Base-by-base conservation (phyloP, 176 grass and related monocot species). In the Zea mays region DNA sequence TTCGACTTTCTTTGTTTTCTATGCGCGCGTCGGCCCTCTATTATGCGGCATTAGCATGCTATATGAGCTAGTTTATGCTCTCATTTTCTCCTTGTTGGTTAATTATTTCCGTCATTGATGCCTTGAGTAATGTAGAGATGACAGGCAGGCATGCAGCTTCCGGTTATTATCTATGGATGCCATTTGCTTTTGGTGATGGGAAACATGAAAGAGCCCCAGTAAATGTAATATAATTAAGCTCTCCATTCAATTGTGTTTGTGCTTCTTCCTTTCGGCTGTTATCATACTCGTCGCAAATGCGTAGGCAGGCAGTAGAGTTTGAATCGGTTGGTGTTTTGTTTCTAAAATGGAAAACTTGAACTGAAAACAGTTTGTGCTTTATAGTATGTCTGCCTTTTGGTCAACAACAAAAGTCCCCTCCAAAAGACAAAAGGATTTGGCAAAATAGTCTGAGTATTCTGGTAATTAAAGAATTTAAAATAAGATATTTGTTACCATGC, bases 141-240 rank as follows among this genome's bases (percentile, higher is more conserved):
- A 41, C 55, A 57, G 47, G 36, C 60, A 72, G 41, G 41, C 65
- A 80, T 60, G 67, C 79, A 81, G 73, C 69, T 65, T 67, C 72
- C 70, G 72, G 15, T 77, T 79, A 81, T 81, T 67, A 85, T 77
- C 66, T 89, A 45, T 77, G n/a, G 36, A 72, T 72, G 78, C 69
- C 42, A 71, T 88, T 72, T 88, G 77, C 67, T 76, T 59, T 72
- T 65, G 33, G 56, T 49, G 40, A 80, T 84, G 77, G 65, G 81
- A 84, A 84, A 73, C 47, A 71, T 76, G 71, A 69, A 80, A 11
- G 65, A 80, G 71, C 86, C 50, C 77, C 44, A 81, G 87, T 77
- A 85, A 81, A 37, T 85, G 72, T 85, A 89, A 85, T 81, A 85
- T 85, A 85, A 71, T 76, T 71, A 21, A 78, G 87, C 78, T 77